phyloP scores from a whole-genome alignment of 2,329 filamentous ascomycete genomes.

The Stagonosporopsis cucurbitacearum region DNA sequence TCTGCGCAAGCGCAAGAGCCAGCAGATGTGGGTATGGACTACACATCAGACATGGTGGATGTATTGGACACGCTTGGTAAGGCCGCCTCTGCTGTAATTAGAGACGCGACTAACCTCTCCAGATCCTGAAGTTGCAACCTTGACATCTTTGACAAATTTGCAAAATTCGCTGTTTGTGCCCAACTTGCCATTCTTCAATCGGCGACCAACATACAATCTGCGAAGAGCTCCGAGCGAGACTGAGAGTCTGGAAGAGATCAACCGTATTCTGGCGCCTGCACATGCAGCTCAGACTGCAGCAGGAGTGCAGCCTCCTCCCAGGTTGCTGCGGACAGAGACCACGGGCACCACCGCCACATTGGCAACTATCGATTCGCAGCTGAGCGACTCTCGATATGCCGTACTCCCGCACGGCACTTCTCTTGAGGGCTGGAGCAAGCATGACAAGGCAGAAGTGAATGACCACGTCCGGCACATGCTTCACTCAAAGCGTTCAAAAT shows the following conservation, averaged over 20 bases:
- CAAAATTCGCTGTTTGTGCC: constrained; percentile 90
- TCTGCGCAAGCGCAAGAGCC: constrained; percentile 2
- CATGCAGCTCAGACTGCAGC: constrained; percentile 23
- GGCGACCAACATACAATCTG: constrained; percentile 78
- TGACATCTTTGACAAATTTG: constrained; percentile 85
- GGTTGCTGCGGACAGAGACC: constrained; percentile 35
- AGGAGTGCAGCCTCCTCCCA: constrained; percentile 24
- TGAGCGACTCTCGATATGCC: constrained; percentile 76
- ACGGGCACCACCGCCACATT: constrained; percentile 45
- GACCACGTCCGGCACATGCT: constrained; percentile 89
- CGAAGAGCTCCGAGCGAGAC: constrained; percentile 57
- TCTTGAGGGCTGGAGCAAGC: constrained; percentile 75
- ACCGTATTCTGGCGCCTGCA: constrained; percentile 33
- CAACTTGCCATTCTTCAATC: constrained; percentile 79
- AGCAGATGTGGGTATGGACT: constrained; percentile 50
- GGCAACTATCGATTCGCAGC: constrained; percentile 69
- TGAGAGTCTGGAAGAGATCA: constrained; percentile 42
- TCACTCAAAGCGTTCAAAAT: constrained; percentile 78
- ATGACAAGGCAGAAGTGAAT: constrained; percentile 78
- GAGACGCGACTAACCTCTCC: constrained; percentile 22
- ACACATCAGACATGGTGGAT: constrained; percentile 69
- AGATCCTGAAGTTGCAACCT: constrained; percentile 84
- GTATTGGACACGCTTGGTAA: constrained; percentile 72
- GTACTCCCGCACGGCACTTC: constrained; percentile 76
- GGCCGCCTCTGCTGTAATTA: constrained; percentile 28